Conservation (phyloP, 768 basidiomycete genomes). For the Suillus cothurnatus region DNA sequence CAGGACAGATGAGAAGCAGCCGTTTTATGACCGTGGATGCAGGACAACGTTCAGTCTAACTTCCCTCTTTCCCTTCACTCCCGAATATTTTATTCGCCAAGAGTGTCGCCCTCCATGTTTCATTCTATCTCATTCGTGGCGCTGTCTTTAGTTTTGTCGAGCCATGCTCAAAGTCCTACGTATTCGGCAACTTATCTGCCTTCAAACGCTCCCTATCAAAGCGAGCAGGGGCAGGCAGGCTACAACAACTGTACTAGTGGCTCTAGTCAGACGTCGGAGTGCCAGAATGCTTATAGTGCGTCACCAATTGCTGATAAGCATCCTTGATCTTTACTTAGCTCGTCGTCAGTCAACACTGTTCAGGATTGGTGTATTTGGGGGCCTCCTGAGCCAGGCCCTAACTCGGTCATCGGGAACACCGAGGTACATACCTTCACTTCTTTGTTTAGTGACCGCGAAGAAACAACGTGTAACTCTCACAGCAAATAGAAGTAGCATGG, state of each 20-base stretch:
- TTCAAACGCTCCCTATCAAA: constrained; percentile 46
- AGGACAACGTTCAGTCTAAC: constrained; percentile 6
- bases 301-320: not conserved
- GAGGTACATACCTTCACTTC: constrained; percentile 46
- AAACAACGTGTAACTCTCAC: constrained; percentile 16
- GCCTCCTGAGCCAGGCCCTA: constrained; percentile 51
- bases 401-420: constrained; percentile 57
- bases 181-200: constrained; percentile 53
- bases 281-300: constrained; percentile 68
- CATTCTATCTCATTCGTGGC: constrained; percentile 20
- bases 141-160: constrained; percentile 23
- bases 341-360: constrained; percentile 52
- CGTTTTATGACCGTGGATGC: constrained; percentile 19
- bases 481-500: constrained; percentile 56
- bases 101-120: constrained; percentile 23
- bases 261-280: constrained; percentile 56
- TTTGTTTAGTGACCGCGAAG: constrained; percentile 14
- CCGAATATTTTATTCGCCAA: constrained; percentile 12
- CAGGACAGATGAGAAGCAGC: constrained; percentile 17
- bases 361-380: constrained; percentile 57
- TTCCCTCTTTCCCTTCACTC: constrained; percentile 14
- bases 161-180: constrained; percentile 15
- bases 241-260: constrained; percentile 66
- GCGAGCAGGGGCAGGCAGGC: constrained; percentile 61
- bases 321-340: constrained; percentile 1